phyloP scores from a whole-genome alignment of 2,329 filamentous ascomycete species.

The Phyllosticta citrichinensis region DNA sequence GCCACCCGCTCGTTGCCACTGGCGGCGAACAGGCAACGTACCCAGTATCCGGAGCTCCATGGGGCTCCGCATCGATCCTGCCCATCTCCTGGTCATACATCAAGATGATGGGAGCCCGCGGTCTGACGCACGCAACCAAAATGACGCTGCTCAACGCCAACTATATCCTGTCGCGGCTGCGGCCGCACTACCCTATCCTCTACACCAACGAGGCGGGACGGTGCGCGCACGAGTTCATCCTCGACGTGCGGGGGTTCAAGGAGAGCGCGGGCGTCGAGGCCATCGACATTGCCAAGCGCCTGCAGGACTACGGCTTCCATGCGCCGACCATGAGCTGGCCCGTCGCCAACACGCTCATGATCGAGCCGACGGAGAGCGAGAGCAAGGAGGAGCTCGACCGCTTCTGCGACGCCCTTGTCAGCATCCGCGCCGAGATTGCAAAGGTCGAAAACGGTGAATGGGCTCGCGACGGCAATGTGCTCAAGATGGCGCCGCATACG shows the following conservation, averaged over 20 bases:
- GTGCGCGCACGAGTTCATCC: conserved; percentile 95
- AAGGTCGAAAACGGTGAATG: conserved; percentile 71
- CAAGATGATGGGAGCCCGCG: conserved; percentile 78
- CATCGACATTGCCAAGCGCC: conserved; percentile 90
- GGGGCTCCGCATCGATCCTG: conserved; percentile 82
- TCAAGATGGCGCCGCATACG: conserved; percentile 84
- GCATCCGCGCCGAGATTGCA: conserved; percentile 75
- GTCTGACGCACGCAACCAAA: conserved; percentile 81
- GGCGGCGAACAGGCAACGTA: conserved; percentile 50
- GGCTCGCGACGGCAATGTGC: conserved; percentile 66
- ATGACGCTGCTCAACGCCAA: conserved; percentile 93
- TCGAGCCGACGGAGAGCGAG: conserved; percentile 92
- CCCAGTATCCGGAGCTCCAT: conserved; percentile 72
- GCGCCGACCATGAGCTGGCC: conserved; percentile 97
- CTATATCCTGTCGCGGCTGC: conserved; percentile 83
- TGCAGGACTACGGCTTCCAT: conserved; percentile 97
- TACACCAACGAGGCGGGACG: conserved; percentile 83
- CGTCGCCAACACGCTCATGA: conserved; percentile 92
- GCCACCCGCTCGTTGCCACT: conserved; percentile 51
- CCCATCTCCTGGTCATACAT: conserved; percentile 95
- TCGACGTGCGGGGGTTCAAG: conserved; percentile 78
- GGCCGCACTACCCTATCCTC: conserved; percentile 79
- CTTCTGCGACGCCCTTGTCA: conserved; percentile 82
- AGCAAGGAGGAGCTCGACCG: conserved; percentile 86
- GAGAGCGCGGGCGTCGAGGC: conserved; percentile 76